phyloP scores from a whole-genome alignment of 2,329 filamentous ascomycete genomes.

The Pestalotiopsis sp. region DNA sequence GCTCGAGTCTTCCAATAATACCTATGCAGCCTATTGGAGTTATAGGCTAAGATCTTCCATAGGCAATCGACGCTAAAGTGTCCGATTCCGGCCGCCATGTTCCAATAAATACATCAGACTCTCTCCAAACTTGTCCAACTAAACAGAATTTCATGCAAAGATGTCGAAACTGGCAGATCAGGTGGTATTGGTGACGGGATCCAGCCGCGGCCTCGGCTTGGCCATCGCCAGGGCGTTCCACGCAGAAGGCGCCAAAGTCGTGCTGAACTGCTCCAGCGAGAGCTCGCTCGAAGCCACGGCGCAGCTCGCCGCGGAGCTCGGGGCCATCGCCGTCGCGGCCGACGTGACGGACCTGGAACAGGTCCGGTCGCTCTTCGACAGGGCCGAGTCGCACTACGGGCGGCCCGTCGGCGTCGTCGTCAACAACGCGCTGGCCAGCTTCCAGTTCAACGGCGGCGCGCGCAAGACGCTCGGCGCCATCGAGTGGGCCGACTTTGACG shows the following conservation, averaged over 20 bases:
- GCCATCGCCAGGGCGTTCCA: conserved; percentile 10
- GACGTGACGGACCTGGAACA: conserved; percentile 11
- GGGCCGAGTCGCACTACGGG: not conserved
- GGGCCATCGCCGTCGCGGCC: conserved; percentile 7
- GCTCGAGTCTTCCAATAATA: too few species aligned
- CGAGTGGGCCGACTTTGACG: conserved; percentile 11
- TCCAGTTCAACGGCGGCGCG: conserved; percentile 13
- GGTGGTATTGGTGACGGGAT: conserved; percentile 11
- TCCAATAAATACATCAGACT: not conserved
- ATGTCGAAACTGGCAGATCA: conserved; percentile 9
- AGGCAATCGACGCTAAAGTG: not conserved
- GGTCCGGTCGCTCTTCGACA: not conserved
- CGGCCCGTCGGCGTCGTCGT: conserved; percentile 7
- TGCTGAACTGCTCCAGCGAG: conserved; percentile 3
- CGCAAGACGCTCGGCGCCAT: conserved; percentile 2
- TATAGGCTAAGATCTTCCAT: too few species aligned
- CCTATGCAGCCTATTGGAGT: too few species aligned
- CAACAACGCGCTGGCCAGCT: conserved; percentile 13
- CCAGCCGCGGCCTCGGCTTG: conserved; percentile 10
- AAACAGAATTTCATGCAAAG: not conserved
- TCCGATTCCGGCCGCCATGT: not conserved
- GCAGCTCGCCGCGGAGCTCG: conserved; percentile 6
- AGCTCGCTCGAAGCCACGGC: not conserved
- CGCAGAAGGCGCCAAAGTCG: conserved; percentile 4
- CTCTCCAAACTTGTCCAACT: not conserved